Percentiles rank a stretch among this genome's conserved stretches.
These are phyloP conservation scores for Vigna radiata DNA, from an alignment of 306 rosid genomes.

Conservation along the genomic window DNA sequence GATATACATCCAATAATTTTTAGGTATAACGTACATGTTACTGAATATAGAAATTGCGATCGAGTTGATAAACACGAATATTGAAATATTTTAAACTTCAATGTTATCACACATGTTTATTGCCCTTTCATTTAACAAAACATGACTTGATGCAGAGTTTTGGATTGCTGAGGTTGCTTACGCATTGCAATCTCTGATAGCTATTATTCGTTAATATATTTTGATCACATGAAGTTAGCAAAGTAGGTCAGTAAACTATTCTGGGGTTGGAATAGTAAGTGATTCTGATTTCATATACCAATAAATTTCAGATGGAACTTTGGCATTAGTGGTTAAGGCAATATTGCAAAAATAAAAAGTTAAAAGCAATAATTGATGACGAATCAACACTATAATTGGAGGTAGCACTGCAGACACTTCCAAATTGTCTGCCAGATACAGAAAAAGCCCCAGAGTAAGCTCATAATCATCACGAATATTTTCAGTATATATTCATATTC, in stretches of 20 bases:
- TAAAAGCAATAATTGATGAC: conserved; percentile 22
- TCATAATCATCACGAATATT: neutral
- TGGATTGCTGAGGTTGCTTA: neutral
- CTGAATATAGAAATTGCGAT: no score
- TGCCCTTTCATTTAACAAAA: neutral
- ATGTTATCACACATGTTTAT: neutral
- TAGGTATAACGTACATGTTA: neutral
- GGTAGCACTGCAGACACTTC: conserved; percentile 11
- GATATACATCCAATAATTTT: neutral
- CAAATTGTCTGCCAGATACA: conserved; percentile 31
- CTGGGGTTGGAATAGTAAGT: conserved; percentile 13
- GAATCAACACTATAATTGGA: conserved; percentile 36
- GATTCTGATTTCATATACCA: neutral
- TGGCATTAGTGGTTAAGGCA: neutral
- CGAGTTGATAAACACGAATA: no score
- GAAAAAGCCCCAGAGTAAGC: neutral
- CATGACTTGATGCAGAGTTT: neutral
- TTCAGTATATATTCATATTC: neutral
- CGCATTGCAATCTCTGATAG: neutral
- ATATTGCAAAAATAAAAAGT: neutral
- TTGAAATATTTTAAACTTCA: neutral
- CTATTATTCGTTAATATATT: neutral
- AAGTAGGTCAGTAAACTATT: neutral
- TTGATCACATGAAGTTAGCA: conserved; percentile 4
- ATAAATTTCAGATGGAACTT: neutral